Conservation (phyloP, 2,329 filamentous ascomycete species). For the Cadophora malorum region DNA sequence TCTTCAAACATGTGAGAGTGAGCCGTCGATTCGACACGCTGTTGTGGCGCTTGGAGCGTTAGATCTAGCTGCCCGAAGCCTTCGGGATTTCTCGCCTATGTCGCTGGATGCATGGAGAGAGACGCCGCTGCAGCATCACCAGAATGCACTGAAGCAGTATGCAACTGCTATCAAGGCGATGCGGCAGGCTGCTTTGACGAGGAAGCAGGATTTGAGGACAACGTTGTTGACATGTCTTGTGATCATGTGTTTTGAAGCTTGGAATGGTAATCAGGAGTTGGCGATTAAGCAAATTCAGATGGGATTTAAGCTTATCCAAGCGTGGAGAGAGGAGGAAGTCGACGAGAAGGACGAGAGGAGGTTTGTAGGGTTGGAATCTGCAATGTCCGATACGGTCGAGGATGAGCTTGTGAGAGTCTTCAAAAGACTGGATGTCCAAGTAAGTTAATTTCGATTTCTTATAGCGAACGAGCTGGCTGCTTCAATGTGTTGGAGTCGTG, state of each 20-base stretch:
- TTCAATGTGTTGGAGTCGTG: background rate
- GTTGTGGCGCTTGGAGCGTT: conserved; percentile 36
- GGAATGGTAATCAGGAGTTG: conserved; percentile 45
- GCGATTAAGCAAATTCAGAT: conserved; percentile 34
- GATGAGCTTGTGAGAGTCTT: conserved; percentile 30
- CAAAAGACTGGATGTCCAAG: conserved; percentile 28
- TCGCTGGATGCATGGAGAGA: conserved; percentile 14
- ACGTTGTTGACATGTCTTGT: conserved; percentile 25
- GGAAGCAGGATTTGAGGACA: conserved; percentile 22
- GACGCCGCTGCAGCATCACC: conserved; percentile 28
- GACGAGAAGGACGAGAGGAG: conserved; percentile 6
- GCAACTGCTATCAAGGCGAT: conserved; percentile 30
- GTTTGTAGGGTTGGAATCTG: conserved; percentile 6
- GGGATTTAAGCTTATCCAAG: conserved; percentile 41
- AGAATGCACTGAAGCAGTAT: conserved; percentile 32
- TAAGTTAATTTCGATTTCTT: conserved; percentile 13
- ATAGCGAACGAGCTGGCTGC: background rate
- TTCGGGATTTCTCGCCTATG: conserved; percentile 7
- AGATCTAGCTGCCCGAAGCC: conserved; percentile 28
- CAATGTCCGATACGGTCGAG: conserved; percentile 7
- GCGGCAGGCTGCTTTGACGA: conserved; percentile 20
- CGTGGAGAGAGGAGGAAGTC: conserved; percentile 26
- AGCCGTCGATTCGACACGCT: conserved; percentile 34
- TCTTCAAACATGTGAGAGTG: conserved; percentile 30
- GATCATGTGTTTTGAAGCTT: conserved; percentile 66